Percentiles rank a stretch among this genome's conserved stretches.
phyloP scores from a whole-genome alignment of 2,329 filamentous ascomycete species.

The Zarea fungicola region DNA sequence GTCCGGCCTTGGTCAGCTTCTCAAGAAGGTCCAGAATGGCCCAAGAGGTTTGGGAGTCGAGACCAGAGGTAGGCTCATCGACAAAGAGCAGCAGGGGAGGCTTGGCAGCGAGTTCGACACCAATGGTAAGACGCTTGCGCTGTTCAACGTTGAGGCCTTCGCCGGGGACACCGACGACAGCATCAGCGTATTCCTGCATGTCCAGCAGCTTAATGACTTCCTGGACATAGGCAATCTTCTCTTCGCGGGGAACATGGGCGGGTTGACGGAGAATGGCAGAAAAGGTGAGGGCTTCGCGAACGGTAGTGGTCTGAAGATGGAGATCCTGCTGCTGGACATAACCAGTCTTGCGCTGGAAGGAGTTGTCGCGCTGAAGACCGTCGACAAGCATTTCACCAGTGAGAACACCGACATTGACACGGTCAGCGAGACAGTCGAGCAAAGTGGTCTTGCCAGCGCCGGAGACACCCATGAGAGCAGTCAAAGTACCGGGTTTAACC shows the following conservation, averaged over 20 bases:
- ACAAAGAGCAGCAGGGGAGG: constrained; percentile 85
- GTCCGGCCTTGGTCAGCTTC: constrained; percentile 82
- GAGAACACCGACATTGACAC: constrained; percentile 84
- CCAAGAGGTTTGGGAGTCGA: constrained; percentile 92
- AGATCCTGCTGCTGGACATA: constrained; percentile 93
- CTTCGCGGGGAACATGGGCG: constrained; percentile 60
- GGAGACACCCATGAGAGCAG: constrained; percentile 85
- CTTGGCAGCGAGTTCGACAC: constrained; percentile 92
- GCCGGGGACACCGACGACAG: constrained; percentile 83
- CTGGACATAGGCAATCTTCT: constrained; percentile 83
- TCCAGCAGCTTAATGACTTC: constrained; percentile 87
- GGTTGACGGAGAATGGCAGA: constrained; percentile 83
- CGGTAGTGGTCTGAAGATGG: constrained; percentile 76
- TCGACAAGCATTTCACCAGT: constrained; percentile 72
- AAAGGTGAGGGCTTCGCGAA: constrained; percentile 83
- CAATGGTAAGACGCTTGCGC: constrained; percentile 78
- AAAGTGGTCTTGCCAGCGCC: constrained; percentile 94
- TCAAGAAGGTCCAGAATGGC: constrained; percentile 83
- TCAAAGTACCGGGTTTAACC: constrained; percentile 88
- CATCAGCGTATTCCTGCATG: constrained; percentile 86
- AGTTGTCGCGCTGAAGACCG: constrained; percentile 63
- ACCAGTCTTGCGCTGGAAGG: constrained; percentile 87
- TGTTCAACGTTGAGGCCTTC: constrained; percentile 74
- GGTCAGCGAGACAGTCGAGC: constrained; percentile 77
- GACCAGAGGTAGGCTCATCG: constrained; percentile 90